Conservation (phyloP, 129 eudicot species). For the Daucus carota region DNA sequence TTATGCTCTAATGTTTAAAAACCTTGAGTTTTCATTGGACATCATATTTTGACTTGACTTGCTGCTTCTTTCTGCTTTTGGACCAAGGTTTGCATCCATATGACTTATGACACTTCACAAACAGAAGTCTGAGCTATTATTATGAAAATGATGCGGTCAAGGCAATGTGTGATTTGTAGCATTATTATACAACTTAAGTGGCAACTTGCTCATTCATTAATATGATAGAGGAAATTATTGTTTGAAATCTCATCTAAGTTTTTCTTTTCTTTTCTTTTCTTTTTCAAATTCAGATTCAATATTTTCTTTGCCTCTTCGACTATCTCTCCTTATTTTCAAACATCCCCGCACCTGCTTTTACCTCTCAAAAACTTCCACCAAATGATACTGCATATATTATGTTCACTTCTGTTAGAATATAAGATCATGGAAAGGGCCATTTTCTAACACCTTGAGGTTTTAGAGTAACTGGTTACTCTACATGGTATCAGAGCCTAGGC, state of each 20-base stretch:
- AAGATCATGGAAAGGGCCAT: no score
- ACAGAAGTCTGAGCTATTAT: not conserved
- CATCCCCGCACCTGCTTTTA: no score
- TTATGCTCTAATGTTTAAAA: conserved; percentile 1
- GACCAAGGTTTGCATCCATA: not conserved
- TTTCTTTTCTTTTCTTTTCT: not conserved
- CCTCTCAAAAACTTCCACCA: no score
- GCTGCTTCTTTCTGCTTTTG: not conserved
- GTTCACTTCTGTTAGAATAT: no score
- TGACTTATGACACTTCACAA: not conserved
- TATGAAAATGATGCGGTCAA: not conserved
- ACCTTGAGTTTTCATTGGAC: not conserved
- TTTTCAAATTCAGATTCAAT: not conserved
- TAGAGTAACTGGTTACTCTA: no score
- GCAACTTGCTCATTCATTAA: not conserved
- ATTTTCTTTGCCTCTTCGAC: not conserved
- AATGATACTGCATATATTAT: no score
- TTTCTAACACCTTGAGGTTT: no score
- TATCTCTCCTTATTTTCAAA: not conserved
- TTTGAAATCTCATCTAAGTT: not conserved
- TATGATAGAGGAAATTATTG: not conserved
- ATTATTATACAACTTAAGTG: not conserved
- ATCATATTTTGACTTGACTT: not conserved
- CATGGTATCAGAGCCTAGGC: no score
- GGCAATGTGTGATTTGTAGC: not conserved